Evolutionary conservation across 768 basidiomycete species (phyloP).

Genomic region (Macrolepiota dolichaula): DNA sequence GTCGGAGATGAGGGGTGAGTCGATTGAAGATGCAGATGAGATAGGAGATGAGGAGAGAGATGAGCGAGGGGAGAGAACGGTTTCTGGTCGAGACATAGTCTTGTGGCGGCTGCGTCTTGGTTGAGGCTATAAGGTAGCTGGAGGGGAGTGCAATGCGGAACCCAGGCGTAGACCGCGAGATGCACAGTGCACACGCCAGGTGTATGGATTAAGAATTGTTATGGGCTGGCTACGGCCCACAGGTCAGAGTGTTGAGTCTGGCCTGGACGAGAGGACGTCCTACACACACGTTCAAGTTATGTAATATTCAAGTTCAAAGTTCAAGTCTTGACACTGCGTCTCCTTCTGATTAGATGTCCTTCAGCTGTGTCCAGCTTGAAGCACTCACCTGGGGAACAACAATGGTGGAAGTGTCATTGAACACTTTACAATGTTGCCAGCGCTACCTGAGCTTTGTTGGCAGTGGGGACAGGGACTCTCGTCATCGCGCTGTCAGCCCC

Average conservation of each 20-base stretch:
- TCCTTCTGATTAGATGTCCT: neutral
- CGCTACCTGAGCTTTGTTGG: neutral
- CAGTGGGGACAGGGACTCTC: too few species aligned
- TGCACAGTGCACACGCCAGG: neutral
- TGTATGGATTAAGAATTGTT: neutral
- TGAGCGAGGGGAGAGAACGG: slow-evolving; percentile 3
- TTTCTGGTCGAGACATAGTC: slow-evolving; percentile 2
- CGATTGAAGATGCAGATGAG: slow-evolving; percentile 3
- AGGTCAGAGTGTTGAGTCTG: neutral
- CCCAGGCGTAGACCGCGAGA: slow-evolving; percentile 1
- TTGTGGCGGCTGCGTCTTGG: neutral
- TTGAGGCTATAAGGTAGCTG: neutral
- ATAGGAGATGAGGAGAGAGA: slow-evolving; percentile 3
- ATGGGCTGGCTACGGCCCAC: neutral
- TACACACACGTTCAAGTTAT: neutral
- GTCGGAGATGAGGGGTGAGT: slow-evolving; percentile 4
- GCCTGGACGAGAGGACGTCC: neutral
- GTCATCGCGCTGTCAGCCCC: too few species aligned
- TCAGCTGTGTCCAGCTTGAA: neutral
- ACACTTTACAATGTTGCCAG: too few species aligned
- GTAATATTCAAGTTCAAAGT: neutral
- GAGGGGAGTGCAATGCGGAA: neutral
- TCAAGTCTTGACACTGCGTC: neutral
- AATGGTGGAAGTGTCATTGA: neutral
- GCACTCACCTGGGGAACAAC: neutral